Conservation (phyloP, 129 eudicot genomes). For the Helichrysum umbraculigerum region DNA sequence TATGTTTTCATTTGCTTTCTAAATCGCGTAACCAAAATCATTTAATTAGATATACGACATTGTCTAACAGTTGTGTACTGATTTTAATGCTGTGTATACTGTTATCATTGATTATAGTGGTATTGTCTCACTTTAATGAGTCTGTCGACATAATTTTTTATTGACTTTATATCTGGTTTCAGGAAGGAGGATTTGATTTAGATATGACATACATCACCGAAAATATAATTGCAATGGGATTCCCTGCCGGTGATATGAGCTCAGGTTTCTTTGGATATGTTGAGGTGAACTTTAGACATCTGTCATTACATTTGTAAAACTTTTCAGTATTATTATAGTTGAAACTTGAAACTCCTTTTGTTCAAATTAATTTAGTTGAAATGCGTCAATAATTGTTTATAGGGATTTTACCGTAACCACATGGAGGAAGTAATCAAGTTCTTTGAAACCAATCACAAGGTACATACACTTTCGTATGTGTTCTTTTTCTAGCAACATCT, state of each 20-base stretch:
- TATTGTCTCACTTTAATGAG: background rate
- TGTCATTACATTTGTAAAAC: conserved; percentile 10
- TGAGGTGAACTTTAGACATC: conserved; percentile 45
- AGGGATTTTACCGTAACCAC: conserved; percentile 97
- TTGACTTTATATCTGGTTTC: conserved; percentile 18
- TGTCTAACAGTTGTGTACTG: background rate
- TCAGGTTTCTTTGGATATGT: conserved; percentile 94
- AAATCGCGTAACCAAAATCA: conserved; percentile 4
- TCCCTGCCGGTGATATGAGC: conserved; percentile 99
- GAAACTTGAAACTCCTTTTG: background rate
- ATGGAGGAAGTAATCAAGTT: conserved; percentile 98
- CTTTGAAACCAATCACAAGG: conserved; percentile 98
- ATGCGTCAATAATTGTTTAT: conserved; percentile 27
- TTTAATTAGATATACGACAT: conserved; percentile 4
- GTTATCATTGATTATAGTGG: background rate
- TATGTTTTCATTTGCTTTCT: conserved; percentile 3
- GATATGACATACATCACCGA: conserved; percentile 98
- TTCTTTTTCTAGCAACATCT: conserved; percentile 5
- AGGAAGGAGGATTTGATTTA: conserved; percentile 97
- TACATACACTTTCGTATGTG: conserved; percentile 25
- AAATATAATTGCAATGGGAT: conserved; percentile 98
- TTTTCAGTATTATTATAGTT: background rate
- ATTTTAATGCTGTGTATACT: background rate
- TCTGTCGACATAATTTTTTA: background rate
- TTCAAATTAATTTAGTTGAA: background rate